These are phyloP conservation scores for Papiliotrema flavescens DNA, from an alignment of 1,284 basidiomycete species.

Conservation along the genomic window DNA sequence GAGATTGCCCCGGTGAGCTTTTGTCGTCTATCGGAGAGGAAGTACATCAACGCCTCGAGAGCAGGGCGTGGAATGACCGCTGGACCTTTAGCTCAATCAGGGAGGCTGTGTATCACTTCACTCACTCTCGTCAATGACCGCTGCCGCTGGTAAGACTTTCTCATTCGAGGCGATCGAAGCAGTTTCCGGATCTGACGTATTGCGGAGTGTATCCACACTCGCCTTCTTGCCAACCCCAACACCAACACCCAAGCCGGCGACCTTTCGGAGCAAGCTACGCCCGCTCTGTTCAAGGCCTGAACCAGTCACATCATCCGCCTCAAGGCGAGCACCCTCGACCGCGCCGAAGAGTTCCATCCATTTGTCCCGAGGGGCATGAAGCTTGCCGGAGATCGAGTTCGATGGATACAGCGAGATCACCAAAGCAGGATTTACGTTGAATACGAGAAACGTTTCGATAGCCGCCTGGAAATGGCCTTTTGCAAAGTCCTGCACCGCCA, in stretches of 20 bases:
- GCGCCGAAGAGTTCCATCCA: conserved; percentile 89
- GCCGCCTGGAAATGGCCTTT: conserved; percentile 53
- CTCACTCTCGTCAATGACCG: conserved; percentile 3
- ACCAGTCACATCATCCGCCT: conserved; percentile 22
- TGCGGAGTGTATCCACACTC: conserved; percentile 37
- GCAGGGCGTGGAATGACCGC: conserved; percentile 36
- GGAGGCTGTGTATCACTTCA: not conserved
- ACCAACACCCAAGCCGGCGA: conserved; percentile 24
- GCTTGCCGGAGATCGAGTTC: conserved; percentile 70
- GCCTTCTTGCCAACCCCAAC: conserved; percentile 31
- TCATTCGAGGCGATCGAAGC: conserved; percentile 1
- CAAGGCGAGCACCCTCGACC: conserved; percentile 50
- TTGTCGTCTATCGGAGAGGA: conserved; percentile 76
- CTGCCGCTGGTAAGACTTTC: not conserved
- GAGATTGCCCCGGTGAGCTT: conserved; percentile 73
- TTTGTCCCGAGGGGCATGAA: conserved; percentile 62
- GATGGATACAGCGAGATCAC: conserved; percentile 82
- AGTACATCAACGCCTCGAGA: conserved; percentile 53
- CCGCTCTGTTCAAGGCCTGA: conserved; percentile 11
- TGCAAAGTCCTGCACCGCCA: conserved; percentile 73
- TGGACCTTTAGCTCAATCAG: not conserved
- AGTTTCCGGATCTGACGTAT: conserved; percentile 2
- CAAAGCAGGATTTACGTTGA: conserved; percentile 89
- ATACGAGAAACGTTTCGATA: conserved; percentile 79
- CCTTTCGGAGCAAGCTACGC: conserved; percentile 25